Conservation (phyloP, 2,329 filamentous ascomycete species). For the Diplodia mutila region DNA sequence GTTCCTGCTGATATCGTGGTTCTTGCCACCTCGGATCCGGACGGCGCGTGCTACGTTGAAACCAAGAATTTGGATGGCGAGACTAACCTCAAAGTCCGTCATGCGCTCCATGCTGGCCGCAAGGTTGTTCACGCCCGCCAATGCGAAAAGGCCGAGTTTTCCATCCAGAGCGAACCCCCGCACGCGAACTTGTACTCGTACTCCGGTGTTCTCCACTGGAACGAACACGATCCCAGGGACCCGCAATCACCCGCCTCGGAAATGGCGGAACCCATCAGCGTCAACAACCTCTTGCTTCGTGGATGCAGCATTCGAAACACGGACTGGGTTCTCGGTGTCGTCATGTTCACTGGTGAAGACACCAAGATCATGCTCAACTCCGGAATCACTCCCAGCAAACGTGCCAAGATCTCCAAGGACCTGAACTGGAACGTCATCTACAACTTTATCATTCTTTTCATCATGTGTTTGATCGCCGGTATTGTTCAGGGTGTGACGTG, state of each 20-base stretch:
- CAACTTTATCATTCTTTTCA: conserved; percentile 88
- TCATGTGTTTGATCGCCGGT: conserved; percentile 85
- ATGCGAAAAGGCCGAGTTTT: conserved; percentile 86
- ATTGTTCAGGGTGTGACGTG: conserved; percentile 85
- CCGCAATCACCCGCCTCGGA: conserved; percentile 66
- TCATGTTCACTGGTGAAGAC: conserved; percentile 92
- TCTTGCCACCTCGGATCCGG: conserved; percentile 87
- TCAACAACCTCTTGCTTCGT: conserved; percentile 93
- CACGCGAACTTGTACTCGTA: conserved; percentile 96
- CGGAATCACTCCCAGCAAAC: conserved; percentile 91
- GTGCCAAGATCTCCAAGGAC: conserved; percentile 85
- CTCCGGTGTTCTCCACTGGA: conserved; percentile 86
- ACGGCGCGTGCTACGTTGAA: conserved; percentile 95
- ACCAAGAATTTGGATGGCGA: conserved; percentile 98
- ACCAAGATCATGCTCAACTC: conserved; percentile 99
- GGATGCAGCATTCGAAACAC: conserved; percentile 94
- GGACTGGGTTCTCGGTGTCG: conserved; percentile 91
- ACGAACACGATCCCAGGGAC: conserved; percentile 69
- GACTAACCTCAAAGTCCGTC: conserved; percentile 94
- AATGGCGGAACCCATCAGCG: conserved; percentile 90
- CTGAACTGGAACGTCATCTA: conserved; percentile 97
- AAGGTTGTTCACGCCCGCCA: conserved; percentile 85
- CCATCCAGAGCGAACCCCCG: conserved; percentile 85
- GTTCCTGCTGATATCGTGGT: conserved; percentile 93
- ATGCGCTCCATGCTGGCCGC: conserved; percentile 83